Evolutionary conservation across 2,329 filamentous ascomycete genomes (phyloP).

Genomic region (Fusarium sp.): DNA sequence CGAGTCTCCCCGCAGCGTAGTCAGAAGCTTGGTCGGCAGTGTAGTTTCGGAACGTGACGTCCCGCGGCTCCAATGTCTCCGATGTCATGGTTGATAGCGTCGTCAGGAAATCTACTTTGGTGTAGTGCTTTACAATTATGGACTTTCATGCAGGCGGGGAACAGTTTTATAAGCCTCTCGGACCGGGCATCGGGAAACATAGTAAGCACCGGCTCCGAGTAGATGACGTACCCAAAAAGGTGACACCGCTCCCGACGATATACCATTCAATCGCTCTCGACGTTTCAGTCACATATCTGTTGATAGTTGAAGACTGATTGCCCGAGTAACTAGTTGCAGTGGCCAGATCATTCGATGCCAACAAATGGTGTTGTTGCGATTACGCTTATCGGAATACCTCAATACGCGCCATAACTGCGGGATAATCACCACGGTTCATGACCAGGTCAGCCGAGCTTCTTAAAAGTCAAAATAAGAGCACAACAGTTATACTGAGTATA

Average conservation of each 20-base stretch:
- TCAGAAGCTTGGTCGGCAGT: not conserved
- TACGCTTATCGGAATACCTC: no score
- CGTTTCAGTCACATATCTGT: accelerated
- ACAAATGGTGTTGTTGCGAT: no score
- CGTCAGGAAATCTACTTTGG: accelerated
- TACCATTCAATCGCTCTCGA: accelerated
- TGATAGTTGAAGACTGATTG: no score
- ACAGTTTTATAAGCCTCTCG: not conserved
- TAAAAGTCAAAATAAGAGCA: accelerated
- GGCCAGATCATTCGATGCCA: no score
- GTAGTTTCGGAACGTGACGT: slow-evolving; percentile 3
- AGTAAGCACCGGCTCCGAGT: not conserved
- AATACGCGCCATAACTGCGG: accelerated
- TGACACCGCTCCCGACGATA: accelerated
- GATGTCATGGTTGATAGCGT: not conserved
- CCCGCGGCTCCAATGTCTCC: not conserved
- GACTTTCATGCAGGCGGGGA: accelerated
- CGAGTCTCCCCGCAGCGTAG: not conserved
- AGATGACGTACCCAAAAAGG: not conserved
- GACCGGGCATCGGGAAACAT: not conserved
- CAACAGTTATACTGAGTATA: accelerated
- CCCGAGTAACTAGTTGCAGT: accelerated
- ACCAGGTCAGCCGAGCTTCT: no score
- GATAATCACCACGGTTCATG: no score
- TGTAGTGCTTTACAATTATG: not conserved